These are phyloP conservation scores for Beverwykella pulmonaria DNA, from an alignment of 495 filamentous ascomycete species.

Conservation along the genomic window DNA sequence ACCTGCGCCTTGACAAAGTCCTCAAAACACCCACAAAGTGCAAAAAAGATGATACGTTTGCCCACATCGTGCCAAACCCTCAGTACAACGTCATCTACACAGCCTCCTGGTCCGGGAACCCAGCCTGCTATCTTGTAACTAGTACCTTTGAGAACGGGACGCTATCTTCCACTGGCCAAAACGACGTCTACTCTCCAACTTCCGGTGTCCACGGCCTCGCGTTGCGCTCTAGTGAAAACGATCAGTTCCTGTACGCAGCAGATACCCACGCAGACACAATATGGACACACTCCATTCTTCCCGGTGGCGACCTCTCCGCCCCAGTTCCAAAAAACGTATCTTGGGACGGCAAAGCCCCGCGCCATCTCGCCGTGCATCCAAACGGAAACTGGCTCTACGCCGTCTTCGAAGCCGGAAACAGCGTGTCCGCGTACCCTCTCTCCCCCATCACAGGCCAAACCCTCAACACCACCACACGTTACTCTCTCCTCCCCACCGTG, in stretches of 20 bases:
- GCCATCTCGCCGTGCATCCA: neutral
- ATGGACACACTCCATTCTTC: neutral
- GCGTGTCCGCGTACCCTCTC: neutral
- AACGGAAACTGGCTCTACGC: slow-evolving; percentile 7
- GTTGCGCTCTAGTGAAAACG: neutral
- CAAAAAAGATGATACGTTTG: neutral
- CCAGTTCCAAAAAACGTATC: neutral
- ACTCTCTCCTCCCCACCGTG: neutral
- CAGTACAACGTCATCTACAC: slow-evolving; percentile 1
- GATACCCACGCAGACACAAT: neutral
- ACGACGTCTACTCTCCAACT: neutral
- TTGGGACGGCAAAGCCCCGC: neutral
- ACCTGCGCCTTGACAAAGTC: neutral
- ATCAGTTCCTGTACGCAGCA: neutral
- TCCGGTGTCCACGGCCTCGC: slow-evolving; percentile 2
- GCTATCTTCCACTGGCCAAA: neutral
- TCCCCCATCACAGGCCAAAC: neutral
- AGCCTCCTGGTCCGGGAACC: slow-evolving; percentile 1
- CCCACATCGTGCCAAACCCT: neutral
- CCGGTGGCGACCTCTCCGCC: neutral
- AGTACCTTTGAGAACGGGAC: neutral
- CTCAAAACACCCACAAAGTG: neutral
- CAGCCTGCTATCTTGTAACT: neutral
- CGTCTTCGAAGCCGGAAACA: neutral
- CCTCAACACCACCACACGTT: neutral